Percentiles rank a stretch among this genome's conserved stretches.
phyloP scores from a whole-genome alignment of 2,329 filamentous ascomycete genomes.

The Penicillium sp. region DNA sequence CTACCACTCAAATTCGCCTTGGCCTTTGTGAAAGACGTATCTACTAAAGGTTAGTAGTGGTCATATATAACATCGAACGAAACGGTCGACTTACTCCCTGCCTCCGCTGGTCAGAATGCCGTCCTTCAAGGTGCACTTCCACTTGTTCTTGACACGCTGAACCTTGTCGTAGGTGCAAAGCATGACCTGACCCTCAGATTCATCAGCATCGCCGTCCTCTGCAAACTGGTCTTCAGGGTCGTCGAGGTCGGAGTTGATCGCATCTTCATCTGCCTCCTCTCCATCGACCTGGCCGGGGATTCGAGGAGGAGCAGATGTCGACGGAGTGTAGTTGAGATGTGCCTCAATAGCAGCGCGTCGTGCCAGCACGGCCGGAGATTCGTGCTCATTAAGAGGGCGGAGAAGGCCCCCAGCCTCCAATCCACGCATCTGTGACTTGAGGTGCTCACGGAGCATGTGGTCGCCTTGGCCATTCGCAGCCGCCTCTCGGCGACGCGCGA shows the following conservation, averaged over 20 bases:
- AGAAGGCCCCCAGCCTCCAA: slow-evolving; percentile 50
- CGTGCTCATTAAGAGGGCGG: slow-evolving; percentile 42
- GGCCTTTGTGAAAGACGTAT: slow-evolving; percentile 97
- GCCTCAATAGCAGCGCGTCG: slow-evolving; percentile 34
- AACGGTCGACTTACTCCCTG: slow-evolving; percentile 65
- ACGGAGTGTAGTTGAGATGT: background rate
- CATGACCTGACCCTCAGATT: slow-evolving; percentile 84
- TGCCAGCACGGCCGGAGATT: slow-evolving; percentile 34
- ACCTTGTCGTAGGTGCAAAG: slow-evolving; percentile 99
- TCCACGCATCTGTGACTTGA: slow-evolving; percentile 42
- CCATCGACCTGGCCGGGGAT: slow-evolving; percentile 58
- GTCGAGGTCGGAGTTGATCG: slow-evolving; percentile 97
- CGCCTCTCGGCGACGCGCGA: slow-evolving; percentile 43
- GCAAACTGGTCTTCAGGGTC: slow-evolving; percentile 84
- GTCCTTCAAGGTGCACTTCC: slow-evolving; percentile 98
- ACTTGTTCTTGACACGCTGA: slow-evolving; percentile 98
- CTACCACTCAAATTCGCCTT: slow-evolving; percentile 97
- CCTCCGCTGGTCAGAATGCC: slow-evolving; percentile 90
- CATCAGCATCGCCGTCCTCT: slow-evolving; percentile 84
- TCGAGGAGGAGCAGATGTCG: slow-evolving; percentile 10
- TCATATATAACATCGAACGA: background rate
- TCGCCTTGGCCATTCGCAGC: slow-evolving; percentile 40
- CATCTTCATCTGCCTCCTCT: slow-evolving; percentile 75
- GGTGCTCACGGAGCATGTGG: slow-evolving; percentile 42
- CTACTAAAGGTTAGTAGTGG: slow-evolving; percentile 39